These are phyloP conservation scores for Boletus subcaerulescens DNA, from an alignment of 768 basidiomycete genomes.

Conservation along the genomic window DNA sequence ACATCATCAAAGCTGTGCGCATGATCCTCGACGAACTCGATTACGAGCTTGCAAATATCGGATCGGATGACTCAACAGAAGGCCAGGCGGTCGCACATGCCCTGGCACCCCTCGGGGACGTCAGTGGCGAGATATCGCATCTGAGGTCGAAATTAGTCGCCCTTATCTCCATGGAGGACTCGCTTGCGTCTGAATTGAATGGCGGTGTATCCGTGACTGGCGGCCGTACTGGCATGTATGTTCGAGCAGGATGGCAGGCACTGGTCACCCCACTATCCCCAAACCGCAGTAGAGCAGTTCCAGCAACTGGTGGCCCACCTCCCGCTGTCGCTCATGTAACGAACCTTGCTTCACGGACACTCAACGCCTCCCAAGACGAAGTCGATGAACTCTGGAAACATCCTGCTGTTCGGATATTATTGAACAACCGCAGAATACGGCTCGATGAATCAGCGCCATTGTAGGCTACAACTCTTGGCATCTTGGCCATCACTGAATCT, in stretches of 20 bases:
- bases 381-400: constrained; percentile 69
- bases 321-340: constrained; percentile 41
- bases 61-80: constrained; percentile 27
- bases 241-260: constrained; percentile 72
- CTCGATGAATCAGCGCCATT: constrained; percentile 76
- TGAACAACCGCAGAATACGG: constrained; percentile 56
- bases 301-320: constrained; percentile 30
- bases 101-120: constrained; percentile 31
- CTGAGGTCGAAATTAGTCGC: constrained; percentile 59
- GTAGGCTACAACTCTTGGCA: constrained; percentile 40
- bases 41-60: constrained; percentile 43
- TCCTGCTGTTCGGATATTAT: constrained; percentile 55
- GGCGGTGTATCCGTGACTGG: constrained; percentile 60
- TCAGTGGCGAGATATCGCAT: constrained; percentile 45
- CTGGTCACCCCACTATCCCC: constrained; percentile 43
- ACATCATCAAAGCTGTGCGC: constrained; percentile 75
- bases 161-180: constrained; percentile 63
- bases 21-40: constrained; percentile 74
- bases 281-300: constrained; percentile 42
- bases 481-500: constrained; percentile 1
- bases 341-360: constrained; percentile 52
- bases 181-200: constrained; percentile 64
- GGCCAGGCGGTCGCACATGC: constrained; percentile 32
- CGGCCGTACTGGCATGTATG: constrained; percentile 60
- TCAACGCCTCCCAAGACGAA: constrained; percentile 48